A percentile compares a stretch with the other conserved stretches of the same genome.
Evolutionary conservation across 495 filamentous ascomycete species (phyloP).

Genomic region (Pyrenula massariospora): DNA sequence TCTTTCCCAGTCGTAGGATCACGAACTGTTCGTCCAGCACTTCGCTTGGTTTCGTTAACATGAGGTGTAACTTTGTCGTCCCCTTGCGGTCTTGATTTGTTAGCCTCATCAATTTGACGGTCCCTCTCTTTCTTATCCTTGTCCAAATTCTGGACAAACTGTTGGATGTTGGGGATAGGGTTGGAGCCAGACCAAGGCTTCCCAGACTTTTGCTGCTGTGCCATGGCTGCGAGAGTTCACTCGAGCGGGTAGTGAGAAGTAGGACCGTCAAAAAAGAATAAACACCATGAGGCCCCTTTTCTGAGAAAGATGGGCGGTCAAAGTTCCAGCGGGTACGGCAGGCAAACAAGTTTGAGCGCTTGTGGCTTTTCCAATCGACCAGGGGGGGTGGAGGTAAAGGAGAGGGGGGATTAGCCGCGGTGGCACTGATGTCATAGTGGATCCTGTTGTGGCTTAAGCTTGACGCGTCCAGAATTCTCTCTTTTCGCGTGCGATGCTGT

Average conservation of each 20-base stretch:
- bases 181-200: slow-evolving; percentile 42
- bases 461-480: no score
- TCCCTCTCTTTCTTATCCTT: slow-evolving; percentile 67
- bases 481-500: no score
- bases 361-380: not conserved
- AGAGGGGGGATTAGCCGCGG: not conserved
- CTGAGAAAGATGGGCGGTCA: not conserved
- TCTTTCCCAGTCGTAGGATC: slow-evolving; percentile 81
- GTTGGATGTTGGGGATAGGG: slow-evolving; percentile 74
- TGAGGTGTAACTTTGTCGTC: slow-evolving; percentile 27
- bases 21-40: slow-evolving; percentile 49
- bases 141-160: slow-evolving; percentile 71
- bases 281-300: not conserved
- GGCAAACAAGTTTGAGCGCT: not conserved
- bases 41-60: slow-evolving; percentile 17
- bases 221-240: slow-evolving; percentile 6
- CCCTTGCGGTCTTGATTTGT: slow-evolving; percentile 20
- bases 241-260: no score
- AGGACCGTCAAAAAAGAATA: not conserved
- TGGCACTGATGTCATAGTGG: not conserved
- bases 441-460: not conserved
- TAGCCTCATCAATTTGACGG: slow-evolving; percentile 46
- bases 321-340: not conserved
- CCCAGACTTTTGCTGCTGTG: slow-evolving; percentile 19
- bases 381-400: not conserved